Conservation (phyloP, 2,329 filamentous ascomycete genomes). For the Diaporthe citrichinensis region DNA sequence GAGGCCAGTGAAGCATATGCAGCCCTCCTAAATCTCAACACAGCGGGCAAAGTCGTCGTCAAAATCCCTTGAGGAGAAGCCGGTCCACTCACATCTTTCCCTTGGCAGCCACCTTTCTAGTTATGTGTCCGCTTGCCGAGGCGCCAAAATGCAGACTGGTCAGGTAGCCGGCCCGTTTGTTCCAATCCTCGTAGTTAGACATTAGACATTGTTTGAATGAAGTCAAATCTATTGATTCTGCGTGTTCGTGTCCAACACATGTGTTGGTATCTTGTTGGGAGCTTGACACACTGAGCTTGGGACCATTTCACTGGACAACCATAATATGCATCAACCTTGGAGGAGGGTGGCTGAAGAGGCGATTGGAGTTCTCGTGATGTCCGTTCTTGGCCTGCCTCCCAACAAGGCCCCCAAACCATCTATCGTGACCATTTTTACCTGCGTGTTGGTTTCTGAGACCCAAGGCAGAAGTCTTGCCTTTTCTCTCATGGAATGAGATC, state of each 20-base stretch:
- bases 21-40: slow-evolving; percentile 19
- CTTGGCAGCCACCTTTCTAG: not conserved
- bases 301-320: not conserved
- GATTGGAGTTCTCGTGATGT: not conserved
- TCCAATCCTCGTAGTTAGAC: too few relatives aligned
- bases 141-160: too few relatives aligned
- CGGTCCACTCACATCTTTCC: not conserved
- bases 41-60: slow-evolving; percentile 7
- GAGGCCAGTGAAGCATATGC: slow-evolving; percentile 11
- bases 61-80: not conserved
- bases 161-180: not conserved
- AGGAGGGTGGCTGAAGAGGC: not conserved
- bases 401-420: not conserved
- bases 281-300: not conserved
- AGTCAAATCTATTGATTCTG: not conserved
- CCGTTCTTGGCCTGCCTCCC: not conserved
- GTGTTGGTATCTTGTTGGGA: not conserved
- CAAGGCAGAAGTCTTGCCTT: not conserved
- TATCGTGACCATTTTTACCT: not conserved
- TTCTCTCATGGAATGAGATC: not conserved
- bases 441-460: not conserved
- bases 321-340: not conserved
- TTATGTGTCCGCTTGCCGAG: not conserved
- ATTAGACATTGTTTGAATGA: too few relatives aligned
- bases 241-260: not conserved